A percentile compares a stretch with the other conserved stretches of the same genome.
phyloP scores from a whole-genome alignment of 768 basidiomycete species.

The Lyophyllum semitale region DNA sequence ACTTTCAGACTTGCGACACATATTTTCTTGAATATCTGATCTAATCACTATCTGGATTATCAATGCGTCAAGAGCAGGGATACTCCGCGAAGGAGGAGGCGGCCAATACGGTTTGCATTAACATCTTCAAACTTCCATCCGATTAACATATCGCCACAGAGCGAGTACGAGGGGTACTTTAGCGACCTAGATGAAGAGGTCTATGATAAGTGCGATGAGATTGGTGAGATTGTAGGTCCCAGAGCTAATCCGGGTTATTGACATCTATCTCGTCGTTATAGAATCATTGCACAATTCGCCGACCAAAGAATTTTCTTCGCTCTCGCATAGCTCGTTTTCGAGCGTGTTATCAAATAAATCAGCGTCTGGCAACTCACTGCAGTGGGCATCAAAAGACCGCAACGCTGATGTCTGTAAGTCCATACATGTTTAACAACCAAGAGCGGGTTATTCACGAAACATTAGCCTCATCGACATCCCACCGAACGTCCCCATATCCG shows the following conservation, averaged over 20 bases:
- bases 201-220: neutral
- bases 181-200: slow-evolving; percentile 1
- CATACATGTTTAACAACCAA: neutral
- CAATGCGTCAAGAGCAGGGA: neutral
- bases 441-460: neutral
- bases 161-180: slow-evolving; percentile 1
- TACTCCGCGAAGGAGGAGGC: neutral
- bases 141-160: neutral
- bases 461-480: neutral
- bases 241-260: neutral
- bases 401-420: neutral
- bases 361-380: neutral
- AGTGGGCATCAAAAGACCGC: neutral
- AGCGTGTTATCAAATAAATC: neutral
- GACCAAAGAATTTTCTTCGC: neutral
- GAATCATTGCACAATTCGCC: slow-evolving; percentile 7
- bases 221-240: slow-evolving; percentile 1
- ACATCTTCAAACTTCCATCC: neutral
- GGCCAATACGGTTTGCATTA: neutral
- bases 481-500: neutral
- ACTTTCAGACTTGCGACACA: neutral
- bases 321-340: neutral
- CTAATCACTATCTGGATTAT: neutral
- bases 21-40: neutral
- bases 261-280: neutral